These are phyloP conservation scores for Collybiopsis confluens DNA, from an alignment of 768 basidiomycete genomes.

Conservation along the genomic window DNA sequence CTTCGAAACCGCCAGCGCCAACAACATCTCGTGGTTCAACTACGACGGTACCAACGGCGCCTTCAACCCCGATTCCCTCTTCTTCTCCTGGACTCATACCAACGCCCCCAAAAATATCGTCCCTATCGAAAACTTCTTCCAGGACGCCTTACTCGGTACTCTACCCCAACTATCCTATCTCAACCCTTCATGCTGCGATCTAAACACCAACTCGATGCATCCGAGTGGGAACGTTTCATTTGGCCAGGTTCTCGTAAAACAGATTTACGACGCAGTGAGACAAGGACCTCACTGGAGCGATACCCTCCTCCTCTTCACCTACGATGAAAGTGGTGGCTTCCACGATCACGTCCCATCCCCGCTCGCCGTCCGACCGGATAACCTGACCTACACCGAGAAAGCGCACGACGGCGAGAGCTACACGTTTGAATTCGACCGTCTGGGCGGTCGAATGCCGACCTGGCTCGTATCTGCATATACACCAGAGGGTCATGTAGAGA, in stretches of 20 bases:
- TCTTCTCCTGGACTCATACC: constrained; percentile 18
- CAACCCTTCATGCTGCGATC: constrained; percentile 21
- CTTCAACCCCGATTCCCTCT: constrained; percentile 19
- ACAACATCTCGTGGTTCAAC: constrained; percentile 22
- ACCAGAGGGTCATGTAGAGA: constrained; percentile 18
- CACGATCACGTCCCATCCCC: constrained; percentile 29
- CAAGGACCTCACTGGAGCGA: constrained; percentile 23
- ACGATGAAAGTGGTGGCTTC: constrained; percentile 29
- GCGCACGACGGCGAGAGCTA: constrained; percentile 18
- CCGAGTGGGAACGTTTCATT: constrained; percentile 19
- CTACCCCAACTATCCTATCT: constrained; percentile 26
- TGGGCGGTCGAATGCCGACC: constrained; percentile 26
- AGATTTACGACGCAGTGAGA: constrained; percentile 27
- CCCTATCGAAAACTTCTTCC: constrained; percentile 24
- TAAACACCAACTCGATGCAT: constrained; percentile 20
- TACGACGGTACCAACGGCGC: constrained; percentile 21
- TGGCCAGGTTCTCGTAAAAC: constrained; percentile 25
- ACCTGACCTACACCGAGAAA: constrained; percentile 22
- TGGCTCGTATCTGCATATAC: constrained; percentile 21
- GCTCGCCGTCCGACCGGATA: constrained; percentile 20
- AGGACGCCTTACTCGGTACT: constrained; percentile 19
- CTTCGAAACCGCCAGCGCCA: constrained; percentile 22
- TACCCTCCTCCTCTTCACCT: constrained; percentile 26
- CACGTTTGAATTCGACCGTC: constrained; percentile 24
- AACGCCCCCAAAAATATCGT: constrained; percentile 18